Evolutionary conservation across 2,329 filamentous ascomycete genomes (phyloP).

Genomic region (Cordyceps cicadae): DNA sequence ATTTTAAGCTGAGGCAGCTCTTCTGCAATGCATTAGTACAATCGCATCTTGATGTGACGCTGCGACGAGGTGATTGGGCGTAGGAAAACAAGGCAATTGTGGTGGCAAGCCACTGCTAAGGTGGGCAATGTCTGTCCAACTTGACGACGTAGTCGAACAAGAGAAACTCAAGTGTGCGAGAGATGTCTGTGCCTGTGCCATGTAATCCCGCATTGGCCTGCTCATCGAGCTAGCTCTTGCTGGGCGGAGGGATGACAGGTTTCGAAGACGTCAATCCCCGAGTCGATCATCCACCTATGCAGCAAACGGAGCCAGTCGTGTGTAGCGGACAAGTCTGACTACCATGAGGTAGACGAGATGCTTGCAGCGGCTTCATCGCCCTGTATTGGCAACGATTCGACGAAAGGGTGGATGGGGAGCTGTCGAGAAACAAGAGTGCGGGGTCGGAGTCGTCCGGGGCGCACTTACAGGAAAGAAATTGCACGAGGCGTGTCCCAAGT

Average conservation of each 20-base stretch:
- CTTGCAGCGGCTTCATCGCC: not conserved
- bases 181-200: not conserved
- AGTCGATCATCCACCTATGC: not conserved
- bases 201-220: constrained; percentile 6
- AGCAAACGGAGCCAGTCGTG: not conserved
- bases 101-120: not conserved
- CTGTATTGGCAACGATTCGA: not conserved
- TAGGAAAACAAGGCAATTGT: not conserved
- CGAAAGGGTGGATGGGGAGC: not conserved
- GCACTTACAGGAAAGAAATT: constrained; percentile 7
- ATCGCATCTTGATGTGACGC: not conserved
- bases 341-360: not conserved
- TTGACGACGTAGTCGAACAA: not conserved
- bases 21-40: not conserved
- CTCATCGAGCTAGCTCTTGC: not conserved
- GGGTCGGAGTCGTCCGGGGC: not conserved
- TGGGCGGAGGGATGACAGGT: not conserved
- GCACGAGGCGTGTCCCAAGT: not conserved
- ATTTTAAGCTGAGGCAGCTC: not conserved
- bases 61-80: not conserved
- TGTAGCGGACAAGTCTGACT: not conserved
- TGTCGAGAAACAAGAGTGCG: not conserved
- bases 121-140: not conserved
- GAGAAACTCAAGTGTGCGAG: not conserved
- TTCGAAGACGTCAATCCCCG: not conserved